Evolutionary conservation across 208 protist genomes (phyloP).

Genomic region (Leishmania mexicana): DNA sequence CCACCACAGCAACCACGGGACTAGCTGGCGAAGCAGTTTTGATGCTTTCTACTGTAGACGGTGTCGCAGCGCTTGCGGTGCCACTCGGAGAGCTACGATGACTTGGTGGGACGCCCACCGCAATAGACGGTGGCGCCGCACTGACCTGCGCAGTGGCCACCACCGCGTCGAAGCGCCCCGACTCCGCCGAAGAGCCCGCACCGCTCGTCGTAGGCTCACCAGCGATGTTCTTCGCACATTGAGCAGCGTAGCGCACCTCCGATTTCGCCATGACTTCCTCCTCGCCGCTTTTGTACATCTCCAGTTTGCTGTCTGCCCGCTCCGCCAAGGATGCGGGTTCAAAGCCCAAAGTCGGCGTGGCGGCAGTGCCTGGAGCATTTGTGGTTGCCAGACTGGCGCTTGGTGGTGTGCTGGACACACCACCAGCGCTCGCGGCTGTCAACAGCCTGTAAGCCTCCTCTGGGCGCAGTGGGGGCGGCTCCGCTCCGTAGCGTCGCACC

Average conservation of each 20-base stretch:
- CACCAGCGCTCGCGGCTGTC: neutral
- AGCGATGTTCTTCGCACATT: neutral
- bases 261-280: slow-evolving; percentile 40
- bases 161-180: neutral
- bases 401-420: slow-evolving; percentile 7
- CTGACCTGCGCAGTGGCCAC: neutral
- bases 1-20: neutral
- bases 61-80: neutral
- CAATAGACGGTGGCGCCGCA: neutral
- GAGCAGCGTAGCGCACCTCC: slow-evolving; percentile 39
- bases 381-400: neutral
- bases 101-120: slow-evolving; percentile 7
- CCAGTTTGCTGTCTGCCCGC: slow-evolving; percentile 39
- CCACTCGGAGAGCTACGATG: slow-evolving; percentile 9
- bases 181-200: neutral
- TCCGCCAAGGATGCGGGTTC: slow-evolving; percentile 7
- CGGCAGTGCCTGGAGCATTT: neutral
- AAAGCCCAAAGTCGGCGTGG: neutral
- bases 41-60: neutral
- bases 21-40: neutral
- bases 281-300: slow-evolving; percentile 43
- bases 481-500: slow-evolving; percentile 56
- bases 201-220: neutral
- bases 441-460: slow-evolving; percentile 17
- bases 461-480: slow-evolving; percentile 29